Evolutionary conservation across 192 early-diverging fungal genomes (phyloP), one percentile per base, ranked within the genome.

Genomic region (Pilaira anomala): DNA sequence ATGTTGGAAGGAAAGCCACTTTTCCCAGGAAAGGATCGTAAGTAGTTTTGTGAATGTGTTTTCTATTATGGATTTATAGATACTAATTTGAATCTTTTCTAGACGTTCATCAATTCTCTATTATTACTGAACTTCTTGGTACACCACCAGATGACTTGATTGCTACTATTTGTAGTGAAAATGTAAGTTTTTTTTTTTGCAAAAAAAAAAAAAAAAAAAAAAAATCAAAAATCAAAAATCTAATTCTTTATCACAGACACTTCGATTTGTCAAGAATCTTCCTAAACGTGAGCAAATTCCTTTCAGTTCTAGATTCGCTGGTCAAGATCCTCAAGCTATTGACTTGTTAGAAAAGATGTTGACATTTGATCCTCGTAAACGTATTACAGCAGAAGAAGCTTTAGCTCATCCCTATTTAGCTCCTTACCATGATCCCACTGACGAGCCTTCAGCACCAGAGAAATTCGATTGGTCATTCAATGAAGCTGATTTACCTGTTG

Each of bases 391-490:
- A 4, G 80, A 80, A 45, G 81, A 97, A 68, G 93, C 92, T 11
- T 79, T 97, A 30, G 85, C 84, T 2, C 95, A 97, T 71, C 87
- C 91, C 42, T 97, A 94, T 65, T 76, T 97, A 28, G 88, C 88
- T 59, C 88, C 87, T 16, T 95, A 93, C 72, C 91, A 95, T 71
- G 94, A 97, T 74, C 87, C 89, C 36, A 78, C 86, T 26, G 91
- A 93, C 66, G 94, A 97, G 72, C 93, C 93, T 9, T 78, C 78
- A 14, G 90, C 90, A 25, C 84, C 81, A 14, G 83, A 80, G 46
- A 75, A 74, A 63, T 97, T 97, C 73, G 93, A 97, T 77, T 97
- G 95, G 95, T 92, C 91, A 2, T 95, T 94, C 75, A 93, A 90
- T 53, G 93, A 95, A 51, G 89, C 89, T 0, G 92, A 97, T 55